Conservation (phyloP, 371 early-diverging fungal species). For the Actinomortierella ambigua region DNA sequence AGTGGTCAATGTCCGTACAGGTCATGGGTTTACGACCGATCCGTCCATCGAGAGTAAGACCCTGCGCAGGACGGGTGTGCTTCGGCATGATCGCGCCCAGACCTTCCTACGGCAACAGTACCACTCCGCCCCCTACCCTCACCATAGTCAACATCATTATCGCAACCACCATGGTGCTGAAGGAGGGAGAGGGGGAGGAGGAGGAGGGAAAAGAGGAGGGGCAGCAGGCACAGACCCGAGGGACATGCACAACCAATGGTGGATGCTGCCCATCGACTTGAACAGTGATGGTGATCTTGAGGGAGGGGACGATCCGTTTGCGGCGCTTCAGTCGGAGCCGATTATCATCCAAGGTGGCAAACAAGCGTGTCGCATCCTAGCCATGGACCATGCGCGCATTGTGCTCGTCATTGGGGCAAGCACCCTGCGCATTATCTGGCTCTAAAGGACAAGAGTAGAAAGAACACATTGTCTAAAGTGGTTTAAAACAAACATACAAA, state of each 20-base stretch:
- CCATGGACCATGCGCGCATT: conserved; percentile 41
- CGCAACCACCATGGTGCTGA: not conserved
- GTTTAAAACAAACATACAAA: no score
- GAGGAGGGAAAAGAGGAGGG: conserved; percentile 3
- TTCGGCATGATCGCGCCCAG: no score
- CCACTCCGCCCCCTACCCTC: no score
- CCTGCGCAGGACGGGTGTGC: no score
- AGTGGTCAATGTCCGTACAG: conserved; percentile 6
- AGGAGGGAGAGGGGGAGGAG: conserved; percentile 6
- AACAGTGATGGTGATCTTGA: conserved; percentile 1
- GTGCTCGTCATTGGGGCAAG: conserved; percentile 34
- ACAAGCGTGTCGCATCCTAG: conserved; percentile 22
- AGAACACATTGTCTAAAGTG: no score
- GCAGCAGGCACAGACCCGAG: not conserved
- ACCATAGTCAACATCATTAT: no score
- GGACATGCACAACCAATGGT: not conserved
- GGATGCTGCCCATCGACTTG: not conserved
- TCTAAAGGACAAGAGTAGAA: conserved; percentile 3
- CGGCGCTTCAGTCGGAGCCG: no score
- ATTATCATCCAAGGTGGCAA: conserved; percentile 17
- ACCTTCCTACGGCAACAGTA: no score
- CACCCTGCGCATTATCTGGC: conserved; percentile 27
- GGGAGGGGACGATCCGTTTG: conserved; percentile 18
- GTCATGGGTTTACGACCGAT: not conserved
- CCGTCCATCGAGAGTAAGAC: conserved; percentile 3